phyloP scores from a whole-genome alignment of 768 basidiomycete species.

The Astraeus odoratus region DNA sequence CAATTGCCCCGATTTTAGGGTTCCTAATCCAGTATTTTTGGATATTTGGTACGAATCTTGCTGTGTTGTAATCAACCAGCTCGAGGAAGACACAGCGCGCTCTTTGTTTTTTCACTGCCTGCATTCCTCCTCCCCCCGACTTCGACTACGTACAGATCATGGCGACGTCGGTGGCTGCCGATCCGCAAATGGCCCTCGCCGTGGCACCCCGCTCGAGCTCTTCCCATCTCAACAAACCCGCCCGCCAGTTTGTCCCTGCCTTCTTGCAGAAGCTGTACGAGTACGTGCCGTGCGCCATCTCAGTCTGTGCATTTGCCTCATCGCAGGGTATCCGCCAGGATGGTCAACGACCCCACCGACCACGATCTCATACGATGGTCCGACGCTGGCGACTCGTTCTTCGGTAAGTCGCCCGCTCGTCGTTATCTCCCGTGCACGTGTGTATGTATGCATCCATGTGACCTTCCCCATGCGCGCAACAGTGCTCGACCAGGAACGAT shows the following conservation, averaged over 20 bases:
- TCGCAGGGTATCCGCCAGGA: conserved; percentile 40
- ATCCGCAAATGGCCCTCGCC: conserved; percentile 53
- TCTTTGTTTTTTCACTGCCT: too few species aligned
- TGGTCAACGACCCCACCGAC: conserved; percentile 84
- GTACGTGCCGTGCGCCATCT: conserved; percentile 45
- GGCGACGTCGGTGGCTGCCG: conserved; percentile 36
- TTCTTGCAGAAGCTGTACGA: conserved; percentile 92
- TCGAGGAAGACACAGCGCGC: too few species aligned
- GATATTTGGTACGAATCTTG: conserved; percentile 11
- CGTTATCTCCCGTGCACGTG: not conserved
- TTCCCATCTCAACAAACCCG: conserved; percentile 38
- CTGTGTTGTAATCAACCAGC: conserved; percentile 2
- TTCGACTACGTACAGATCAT: conserved; percentile 5
- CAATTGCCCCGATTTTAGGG: conserved; percentile 7
- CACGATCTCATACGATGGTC: conserved; percentile 89
- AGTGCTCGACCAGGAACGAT: conserved; percentile 91
- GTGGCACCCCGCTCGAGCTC: conserved; percentile 35
- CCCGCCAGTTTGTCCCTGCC: conserved; percentile 57
- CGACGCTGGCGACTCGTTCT: conserved; percentile 86
- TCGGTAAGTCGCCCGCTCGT: conserved; percentile 43
- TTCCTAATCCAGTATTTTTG: conserved; percentile 8
- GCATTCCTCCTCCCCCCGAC: not conserved
- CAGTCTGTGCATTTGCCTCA: conserved; percentile 10
- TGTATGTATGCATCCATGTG: not conserved
- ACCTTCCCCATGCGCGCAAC: too few species aligned